Evolutionary conservation across 2,329 filamentous ascomycete species (phyloP).

Genomic region (Penicillium capsulatum): DNA sequence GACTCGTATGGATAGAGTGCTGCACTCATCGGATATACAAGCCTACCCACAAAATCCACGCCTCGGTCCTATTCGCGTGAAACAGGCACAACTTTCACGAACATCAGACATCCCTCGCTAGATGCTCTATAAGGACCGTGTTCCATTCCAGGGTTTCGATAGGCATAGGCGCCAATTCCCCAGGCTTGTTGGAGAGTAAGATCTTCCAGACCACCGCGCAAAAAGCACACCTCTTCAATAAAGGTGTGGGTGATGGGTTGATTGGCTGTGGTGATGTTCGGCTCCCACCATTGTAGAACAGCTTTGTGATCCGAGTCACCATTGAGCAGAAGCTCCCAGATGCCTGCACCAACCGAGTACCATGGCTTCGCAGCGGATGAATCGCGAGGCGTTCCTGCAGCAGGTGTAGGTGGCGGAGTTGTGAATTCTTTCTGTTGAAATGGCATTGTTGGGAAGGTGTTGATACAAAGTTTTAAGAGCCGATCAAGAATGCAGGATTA

Average conservation of each 20-base stretch:
- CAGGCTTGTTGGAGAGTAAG: constrained; percentile 28
- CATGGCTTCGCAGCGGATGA: constrained; percentile 14
- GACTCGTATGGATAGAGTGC: too few species aligned
- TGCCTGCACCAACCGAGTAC: constrained; percentile 29
- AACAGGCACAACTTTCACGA: constrained; percentile 20
- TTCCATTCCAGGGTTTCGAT: constrained; percentile 40
- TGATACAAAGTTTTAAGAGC: too few species aligned
- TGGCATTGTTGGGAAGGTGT: constrained; percentile 7
- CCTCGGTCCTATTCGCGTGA: neutral
- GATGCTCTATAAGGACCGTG: constrained; percentile 38
- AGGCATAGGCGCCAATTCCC: constrained; percentile 39
- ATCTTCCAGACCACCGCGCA: constrained; percentile 37
- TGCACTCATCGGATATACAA: too few species aligned
- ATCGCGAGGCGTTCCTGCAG: constrained; percentile 14
- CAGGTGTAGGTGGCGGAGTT: constrained; percentile 17
- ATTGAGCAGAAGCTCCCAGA: constrained; percentile 39
- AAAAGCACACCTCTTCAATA: constrained; percentile 39
- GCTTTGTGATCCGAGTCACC: constrained; percentile 29
- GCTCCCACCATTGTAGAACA: constrained; percentile 37
- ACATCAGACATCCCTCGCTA: constrained; percentile 37
- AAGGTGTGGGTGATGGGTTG: constrained; percentile 36
- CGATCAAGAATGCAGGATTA: too few species aligned
- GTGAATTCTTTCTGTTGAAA: constrained; percentile 25
- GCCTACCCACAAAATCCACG: too few species aligned
- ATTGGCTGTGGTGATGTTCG: constrained; percentile 27